Evolutionary conservation across 306 rosid species (phyloP), one percentile per base, ranked within the genome.

Genomic region (Ceratonia siliqua): DNA sequence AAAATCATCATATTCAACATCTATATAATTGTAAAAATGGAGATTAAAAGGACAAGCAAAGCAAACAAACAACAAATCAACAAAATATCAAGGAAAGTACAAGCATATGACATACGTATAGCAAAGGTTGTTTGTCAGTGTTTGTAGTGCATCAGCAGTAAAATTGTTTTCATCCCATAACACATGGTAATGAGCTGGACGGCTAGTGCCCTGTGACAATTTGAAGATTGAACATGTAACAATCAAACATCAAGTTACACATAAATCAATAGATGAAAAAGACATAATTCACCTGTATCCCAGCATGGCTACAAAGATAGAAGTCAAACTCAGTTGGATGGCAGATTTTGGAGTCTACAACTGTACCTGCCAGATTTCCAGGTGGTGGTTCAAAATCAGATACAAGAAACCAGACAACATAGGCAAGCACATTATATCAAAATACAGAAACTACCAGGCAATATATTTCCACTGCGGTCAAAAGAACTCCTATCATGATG

Each of bases 141-240:
- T 82, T 65, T 95, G 99, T 20, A 95, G 73, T 11, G 82, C 97
- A 79, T 95, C 98, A 1, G 99, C 98, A 13, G 92, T 85, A n/a
- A 95, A 95, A 69, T 90, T 83, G 82, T 95, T 95, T 12, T 95
- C 99, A 62, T 95, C 99, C 99, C 99, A 95, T 11, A 95, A 28
- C 0, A 95, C 99, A 64, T 95, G 99, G 75, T 95, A 95, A 75
- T 95, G 99, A 49, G 99, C 98, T 0, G 99, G 99, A 3, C 99
- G 93, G 68, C 99, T 95, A 1, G 99, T 95, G 21, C 99, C 99
- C 99, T 95, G 86, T 58, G 33, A 67, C 57, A 83, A 21, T 35
- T n/a, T 18, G 1, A 6, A 13, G 22, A 41, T 36, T 7, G n/a
- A 36, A 21, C 25, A 52, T 5, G 21, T 8, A 59, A 72, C 27